phyloP scores from a whole-genome alignment of 1,284 basidiomycete genomes.

The Lentinula novae-zelandiae region DNA sequence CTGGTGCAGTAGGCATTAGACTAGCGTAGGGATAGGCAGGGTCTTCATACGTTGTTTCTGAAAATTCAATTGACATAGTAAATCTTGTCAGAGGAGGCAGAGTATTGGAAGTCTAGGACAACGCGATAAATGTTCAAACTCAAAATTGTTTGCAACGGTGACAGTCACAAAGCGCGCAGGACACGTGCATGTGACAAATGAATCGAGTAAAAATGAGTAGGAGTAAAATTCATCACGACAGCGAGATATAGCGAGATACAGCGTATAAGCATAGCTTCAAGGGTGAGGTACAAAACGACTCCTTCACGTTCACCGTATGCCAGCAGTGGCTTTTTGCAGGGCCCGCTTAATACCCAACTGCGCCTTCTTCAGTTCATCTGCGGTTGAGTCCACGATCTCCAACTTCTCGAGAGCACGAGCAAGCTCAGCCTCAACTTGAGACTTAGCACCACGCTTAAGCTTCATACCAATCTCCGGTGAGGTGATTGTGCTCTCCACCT shows the following conservation, averaged over 20 bases:
- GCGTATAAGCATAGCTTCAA: background rate
- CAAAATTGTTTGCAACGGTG: background rate
- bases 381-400: constrained; percentile 89
- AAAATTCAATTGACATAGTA: constrained; percentile 14
- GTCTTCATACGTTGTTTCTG: constrained; percentile 30
- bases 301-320: constrained; percentile 58
- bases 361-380: constrained; percentile 92
- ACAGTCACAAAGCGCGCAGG: background rate
- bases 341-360: constrained; percentile 92
- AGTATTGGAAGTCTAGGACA: background rate
- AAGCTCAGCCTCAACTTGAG: constrained; percentile 91
- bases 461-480: constrained; percentile 95
- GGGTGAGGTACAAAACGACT: constrained; percentile 2
- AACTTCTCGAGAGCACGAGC: constrained; percentile 95
- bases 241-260: constrained; percentile 7
- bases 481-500: constrained; percentile 90
- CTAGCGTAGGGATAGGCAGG: background rate
- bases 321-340: constrained; percentile 91
- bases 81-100: background rate
- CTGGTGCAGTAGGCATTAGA: constrained; percentile 28
- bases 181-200: background rate
- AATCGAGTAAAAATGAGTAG: background rate
- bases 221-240: background rate
- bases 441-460: constrained; percentile 93
- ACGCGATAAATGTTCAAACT: no score